Percentiles rank a stretch among this genome's conserved stretches.
phyloP scores from a whole-genome alignment of 2,329 filamentous ascomycete genomes.

The Bipolaris bicolor region DNA sequence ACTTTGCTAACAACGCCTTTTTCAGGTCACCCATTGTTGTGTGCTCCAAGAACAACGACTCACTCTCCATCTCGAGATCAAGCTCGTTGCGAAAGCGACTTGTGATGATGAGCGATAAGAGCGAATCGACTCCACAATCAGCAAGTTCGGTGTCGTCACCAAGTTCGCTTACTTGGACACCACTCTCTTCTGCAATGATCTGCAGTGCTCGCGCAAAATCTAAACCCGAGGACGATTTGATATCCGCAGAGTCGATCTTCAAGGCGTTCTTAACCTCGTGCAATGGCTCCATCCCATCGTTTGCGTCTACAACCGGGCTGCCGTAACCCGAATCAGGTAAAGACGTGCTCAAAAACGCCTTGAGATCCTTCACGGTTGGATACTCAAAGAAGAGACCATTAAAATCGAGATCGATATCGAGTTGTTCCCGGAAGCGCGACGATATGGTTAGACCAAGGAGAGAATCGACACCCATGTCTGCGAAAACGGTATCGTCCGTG shows the following conservation, averaged over 20 bases:
- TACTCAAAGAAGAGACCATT: constrained; percentile 59
- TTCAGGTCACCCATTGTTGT: constrained; percentile 66
- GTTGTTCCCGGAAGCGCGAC: constrained; percentile 31
- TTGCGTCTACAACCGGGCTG: constrained; percentile 19
- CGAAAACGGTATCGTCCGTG: constrained; percentile 31
- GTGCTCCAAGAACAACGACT: constrained; percentile 49
- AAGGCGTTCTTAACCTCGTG: neutral
- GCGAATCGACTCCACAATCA: constrained; percentile 47
- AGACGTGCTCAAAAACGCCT: constrained; percentile 45
- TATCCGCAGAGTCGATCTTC: neutral
- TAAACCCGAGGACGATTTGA: neutral
- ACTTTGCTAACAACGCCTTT: constrained; percentile 53
- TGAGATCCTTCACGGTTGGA: constrained; percentile 61
- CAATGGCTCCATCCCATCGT: neutral
- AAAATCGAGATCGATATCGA: constrained; percentile 26
- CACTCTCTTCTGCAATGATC: constrained; percentile 18
- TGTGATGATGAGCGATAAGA: constrained; percentile 33
- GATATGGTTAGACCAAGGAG: constrained; percentile 32
- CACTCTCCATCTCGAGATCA: constrained; percentile 17
- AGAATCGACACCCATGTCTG: constrained; percentile 40
- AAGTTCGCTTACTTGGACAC: constrained; percentile 24
- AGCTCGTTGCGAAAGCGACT: constrained; percentile 22
- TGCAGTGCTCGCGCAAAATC: constrained; percentile 20
- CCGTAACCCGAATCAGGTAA: constrained; percentile 6
- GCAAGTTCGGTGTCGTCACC: constrained; percentile 27